Evolutionary conservation across 2,329 filamentous ascomycete species (phyloP), one percentile per base, ranked within the genome.

Genomic region (Stachybotrys chlorohalonatus): DNA sequence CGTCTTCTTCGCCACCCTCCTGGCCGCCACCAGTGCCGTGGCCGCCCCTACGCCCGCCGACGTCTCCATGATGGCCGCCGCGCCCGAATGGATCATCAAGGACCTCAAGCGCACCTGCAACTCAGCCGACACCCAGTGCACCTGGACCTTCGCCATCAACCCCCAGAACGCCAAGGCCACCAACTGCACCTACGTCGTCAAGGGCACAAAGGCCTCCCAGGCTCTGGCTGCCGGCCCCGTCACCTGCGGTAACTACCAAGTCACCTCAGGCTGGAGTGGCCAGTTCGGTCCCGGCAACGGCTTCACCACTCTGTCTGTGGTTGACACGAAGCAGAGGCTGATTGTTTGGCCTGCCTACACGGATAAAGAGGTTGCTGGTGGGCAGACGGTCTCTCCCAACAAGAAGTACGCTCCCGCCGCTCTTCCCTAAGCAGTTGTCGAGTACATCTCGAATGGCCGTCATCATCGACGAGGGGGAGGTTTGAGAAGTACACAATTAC

Each of bases 251-350:
- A 63, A 62, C 55, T 83, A 72, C 71, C 77, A 72, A 58, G 61
- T 83, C 63, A 77, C 75, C 52, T 75, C 75, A 2, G 76, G 77
- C 69, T 83, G 79, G 79, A 78, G 74, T 64, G 78, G 73, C 63
- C 74, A 80, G 62, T 83, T 82, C 59, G 80, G 79, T 52, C 55
- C 67, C 11, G 74, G 66, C 57, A 69, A 76, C 31, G 80, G 77
- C 59, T 83, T 82, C 71, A 82, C 79, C 30, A 80, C 76, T 24
- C 67, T 82, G 31, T 70, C 75, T 17, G 74, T 83, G 53, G 72
- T 75, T 50, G 69, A 80, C 66, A 67, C 70, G 58, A 58, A 59
- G 52, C 64, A 70, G 60, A 67, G 66, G 51, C 68, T 72, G 57
- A 82, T 82, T 54, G 64, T 73, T 57, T 83, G 70, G 68, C 79